Percentiles rank a stretch among this genome's conserved stretches.
phyloP scores from a whole-genome alignment of 2,329 filamentous ascomycete species.

The Teratosphaeria gauchensis region DNA sequence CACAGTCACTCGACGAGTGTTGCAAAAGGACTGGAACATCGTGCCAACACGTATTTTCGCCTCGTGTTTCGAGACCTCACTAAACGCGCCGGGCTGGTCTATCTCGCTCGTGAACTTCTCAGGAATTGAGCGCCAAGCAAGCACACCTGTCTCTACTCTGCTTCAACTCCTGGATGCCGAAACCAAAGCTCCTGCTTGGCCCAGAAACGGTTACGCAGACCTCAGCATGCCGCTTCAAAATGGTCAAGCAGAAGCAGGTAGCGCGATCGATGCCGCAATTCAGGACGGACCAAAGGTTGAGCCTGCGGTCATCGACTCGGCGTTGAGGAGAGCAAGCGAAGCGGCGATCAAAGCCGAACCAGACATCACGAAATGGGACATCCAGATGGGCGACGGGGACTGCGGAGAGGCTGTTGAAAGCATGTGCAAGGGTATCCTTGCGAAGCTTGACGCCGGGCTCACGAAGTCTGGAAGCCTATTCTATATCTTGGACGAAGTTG shows the following conservation, averaged over 20 bases:
- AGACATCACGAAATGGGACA: slow-evolving; percentile 54
- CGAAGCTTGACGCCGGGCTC: slow-evolving; percentile 22
- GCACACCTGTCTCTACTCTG: slow-evolving; percentile 31
- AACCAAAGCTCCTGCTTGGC: slow-evolving; percentile 44
- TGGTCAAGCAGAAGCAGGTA: slow-evolving; percentile 17
- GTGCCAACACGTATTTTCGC: slow-evolving; percentile 39
- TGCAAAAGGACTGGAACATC: slow-evolving; percentile 41
- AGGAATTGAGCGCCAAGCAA: slow-evolving; percentile 33
- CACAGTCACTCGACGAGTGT: slow-evolving; percentile 29
- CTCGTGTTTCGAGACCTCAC: slow-evolving; percentile 42
- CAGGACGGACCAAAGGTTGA: slow-evolving; percentile 20
- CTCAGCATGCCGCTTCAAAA: slow-evolving; percentile 7
- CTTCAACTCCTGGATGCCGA: slow-evolving; percentile 40
- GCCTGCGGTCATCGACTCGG: slow-evolving; percentile 25
- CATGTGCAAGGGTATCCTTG: slow-evolving; percentile 27
- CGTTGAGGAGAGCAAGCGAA: slow-evolving; percentile 33
- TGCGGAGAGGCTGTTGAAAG: slow-evolving; percentile 48
- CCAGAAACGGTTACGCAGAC: slow-evolving; percentile 36
- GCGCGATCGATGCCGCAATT: slow-evolving; percentile 29
- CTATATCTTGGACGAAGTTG: slow-evolving; percentile 25
- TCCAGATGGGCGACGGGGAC: slow-evolving; percentile 55
- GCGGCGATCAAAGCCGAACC: slow-evolving; percentile 50
- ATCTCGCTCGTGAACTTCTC: slow-evolving; percentile 46
- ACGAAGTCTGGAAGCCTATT: slow-evolving; percentile 21
- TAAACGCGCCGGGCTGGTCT: slow-evolving; percentile 48